A percentile compares a stretch with the other conserved stretches of the same genome.
phyloP scores from a whole-genome alignment of 169 alveolate genomes.

The Plasmodium malariae region DNA sequence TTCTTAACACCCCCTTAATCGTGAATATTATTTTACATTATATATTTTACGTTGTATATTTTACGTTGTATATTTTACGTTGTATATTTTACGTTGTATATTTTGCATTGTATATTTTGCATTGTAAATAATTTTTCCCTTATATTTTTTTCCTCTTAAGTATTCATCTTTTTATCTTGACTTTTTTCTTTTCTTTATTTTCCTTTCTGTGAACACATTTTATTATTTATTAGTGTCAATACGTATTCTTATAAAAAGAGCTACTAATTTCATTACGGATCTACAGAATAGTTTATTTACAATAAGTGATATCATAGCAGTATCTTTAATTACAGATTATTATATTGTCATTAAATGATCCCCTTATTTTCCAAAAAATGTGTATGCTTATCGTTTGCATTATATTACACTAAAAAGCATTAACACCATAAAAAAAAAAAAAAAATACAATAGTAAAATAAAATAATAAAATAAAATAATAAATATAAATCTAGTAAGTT shows the following conservation, averaged over 20 bases:
- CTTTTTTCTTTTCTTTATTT: background rate
- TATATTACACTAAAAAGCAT: background rate
- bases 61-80: too few relatives aligned
- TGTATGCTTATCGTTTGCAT: background rate
- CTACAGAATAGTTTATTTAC: background rate
- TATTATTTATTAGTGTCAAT: too few relatives aligned
- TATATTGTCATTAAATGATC: conserved; percentile 5
- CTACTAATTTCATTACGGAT: too few relatives aligned
- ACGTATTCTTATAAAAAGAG: too few relatives aligned
- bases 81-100: too few relatives aligned
- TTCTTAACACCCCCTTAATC: too few relatives aligned
- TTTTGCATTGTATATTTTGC: background rate
- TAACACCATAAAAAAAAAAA: background rate
- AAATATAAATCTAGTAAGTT: background rate
- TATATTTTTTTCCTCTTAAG: background rate
- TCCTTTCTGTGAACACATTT: background rate
- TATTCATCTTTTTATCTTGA: background rate
- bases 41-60: too few relatives aligned
- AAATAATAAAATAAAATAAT: background rate
- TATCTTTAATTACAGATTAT: background rate
- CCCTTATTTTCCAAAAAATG: background rate
- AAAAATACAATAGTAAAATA: background rate
- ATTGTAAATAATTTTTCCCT: background rate
- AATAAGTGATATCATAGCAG: background rate
- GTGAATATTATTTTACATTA: too few relatives aligned